These are phyloP conservation scores for Acacia melanoxylon DNA, from an alignment of 306 rosid species.

Conservation along the genomic window DNA sequence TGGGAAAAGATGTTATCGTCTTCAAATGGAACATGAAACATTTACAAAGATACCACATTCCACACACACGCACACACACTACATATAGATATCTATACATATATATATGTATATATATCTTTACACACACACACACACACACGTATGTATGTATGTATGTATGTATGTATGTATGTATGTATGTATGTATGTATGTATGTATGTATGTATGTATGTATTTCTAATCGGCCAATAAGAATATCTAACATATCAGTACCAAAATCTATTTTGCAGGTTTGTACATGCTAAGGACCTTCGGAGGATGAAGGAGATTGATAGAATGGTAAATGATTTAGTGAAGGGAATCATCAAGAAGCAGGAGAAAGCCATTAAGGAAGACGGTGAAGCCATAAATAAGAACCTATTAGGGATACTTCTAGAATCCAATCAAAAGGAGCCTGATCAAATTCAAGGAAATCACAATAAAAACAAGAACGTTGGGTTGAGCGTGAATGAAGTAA, in stretches of 20 bases:
- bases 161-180: too few species aligned
- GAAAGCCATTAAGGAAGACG: not conserved
- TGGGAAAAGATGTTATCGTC: not conserved
- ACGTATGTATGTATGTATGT: too few species aligned
- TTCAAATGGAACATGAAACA: not conserved
- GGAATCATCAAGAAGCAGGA: not conserved
- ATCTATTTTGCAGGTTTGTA: not conserved
- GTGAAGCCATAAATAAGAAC: not conserved
- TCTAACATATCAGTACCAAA: too few species aligned
- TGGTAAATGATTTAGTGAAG: not conserved
- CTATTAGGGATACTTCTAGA: not conserved
- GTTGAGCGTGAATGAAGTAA: constrained; percentile 38
- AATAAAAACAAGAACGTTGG: constrained; percentile 12
- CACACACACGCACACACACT: too few species aligned
- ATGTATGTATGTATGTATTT: too few species aligned
- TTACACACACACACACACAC: too few species aligned
- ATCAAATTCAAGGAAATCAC: constrained; percentile 29
- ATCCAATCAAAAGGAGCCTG: constrained; percentile 22
- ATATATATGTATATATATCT: too few species aligned
- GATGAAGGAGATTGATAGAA: not conserved
- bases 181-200: too few species aligned
- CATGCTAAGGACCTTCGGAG: not conserved
- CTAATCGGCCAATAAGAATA: too few species aligned
- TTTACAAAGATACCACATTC: not conserved
- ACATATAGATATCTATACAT: too few species aligned